Evolutionary conservation across 1,139 yeast species (phyloP).

Genomic region (Kurtzmaniella quercitrusa): DNA sequence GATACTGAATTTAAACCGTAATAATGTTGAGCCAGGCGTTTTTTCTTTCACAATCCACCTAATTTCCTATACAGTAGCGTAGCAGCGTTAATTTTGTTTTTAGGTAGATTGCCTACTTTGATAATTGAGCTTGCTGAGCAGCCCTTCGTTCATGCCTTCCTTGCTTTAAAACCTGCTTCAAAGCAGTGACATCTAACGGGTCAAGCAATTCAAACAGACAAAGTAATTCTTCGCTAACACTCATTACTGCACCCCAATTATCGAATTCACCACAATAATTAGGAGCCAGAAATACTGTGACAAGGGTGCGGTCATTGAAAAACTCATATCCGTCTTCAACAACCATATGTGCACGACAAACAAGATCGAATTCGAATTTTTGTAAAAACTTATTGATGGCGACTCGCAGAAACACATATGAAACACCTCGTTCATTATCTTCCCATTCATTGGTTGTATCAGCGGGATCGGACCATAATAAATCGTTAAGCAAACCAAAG

Average conservation of each 20-base stretch:
- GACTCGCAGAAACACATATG: conserved; percentile 89
- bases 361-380: conserved; percentile 88
- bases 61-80: no score
- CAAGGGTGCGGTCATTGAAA: conserved; percentile 88
- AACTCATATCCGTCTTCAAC: conserved; percentile 98
- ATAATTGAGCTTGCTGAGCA: conserved; percentile 36
- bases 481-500: conserved; percentile 85
- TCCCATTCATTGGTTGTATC: conserved; percentile 96
- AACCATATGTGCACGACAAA: conserved; percentile 97
- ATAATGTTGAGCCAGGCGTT: no score
- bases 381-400: conserved; percentile 88
- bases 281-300: conserved; percentile 94
- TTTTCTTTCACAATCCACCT: no score
- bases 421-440: conserved; percentile 95
- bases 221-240: conserved; percentile 85
- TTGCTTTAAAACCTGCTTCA: conserved; percentile 88
- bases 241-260: conserved; percentile 98
- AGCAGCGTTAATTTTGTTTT: no score
- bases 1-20: no score
- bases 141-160: conserved; percentile 74
- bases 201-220: conserved; percentile 91
- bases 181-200: conserved; percentile 89
- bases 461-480: conserved; percentile 96
- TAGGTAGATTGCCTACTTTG: no score
- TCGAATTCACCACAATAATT: conserved; percentile 98